These are phyloP conservation scores for Pythium rhizo-oryzae DNA, from an alignment of 352 stramenopile genomes.

Conservation along the genomic window DNA sequence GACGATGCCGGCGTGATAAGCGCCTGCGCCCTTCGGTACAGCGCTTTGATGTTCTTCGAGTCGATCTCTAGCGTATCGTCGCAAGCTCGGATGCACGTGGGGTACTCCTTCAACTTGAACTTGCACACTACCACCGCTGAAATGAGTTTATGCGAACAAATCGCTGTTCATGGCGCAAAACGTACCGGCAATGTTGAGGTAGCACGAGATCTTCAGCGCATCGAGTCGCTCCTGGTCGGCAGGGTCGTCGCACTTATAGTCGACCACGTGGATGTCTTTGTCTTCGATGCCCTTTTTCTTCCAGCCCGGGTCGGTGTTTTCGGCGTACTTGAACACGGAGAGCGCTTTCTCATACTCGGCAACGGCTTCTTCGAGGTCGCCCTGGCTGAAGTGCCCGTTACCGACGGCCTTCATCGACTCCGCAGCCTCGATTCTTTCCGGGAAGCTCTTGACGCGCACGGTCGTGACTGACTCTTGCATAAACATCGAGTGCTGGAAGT, in stretches of 20 bases:
- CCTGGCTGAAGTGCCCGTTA: constrained; percentile 58
- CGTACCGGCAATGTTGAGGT: constrained; percentile 81
- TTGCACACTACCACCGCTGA: constrained; percentile 53
- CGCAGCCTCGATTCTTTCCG: constrained; percentile 55
- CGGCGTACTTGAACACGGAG: constrained; percentile 80
- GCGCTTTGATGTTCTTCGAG: constrained; percentile 69
- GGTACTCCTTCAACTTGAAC: constrained; percentile 76
- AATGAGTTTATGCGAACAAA: background rate
- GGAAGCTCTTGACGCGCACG: constrained; percentile 46
- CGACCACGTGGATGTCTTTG: constrained; percentile 59
- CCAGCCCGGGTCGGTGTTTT: constrained; percentile 81
- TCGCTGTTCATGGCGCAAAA: background rate
- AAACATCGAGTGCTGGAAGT: constrained; percentile 89
- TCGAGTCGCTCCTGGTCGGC: constrained; percentile 51
- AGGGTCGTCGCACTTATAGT: constrained; percentile 53
- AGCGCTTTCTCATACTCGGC: constrained; percentile 86
- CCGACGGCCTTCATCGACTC: constrained; percentile 70
- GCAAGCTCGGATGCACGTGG: constrained; percentile 62
- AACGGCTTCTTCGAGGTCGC: constrained; percentile 66
- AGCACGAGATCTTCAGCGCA: constrained; percentile 68
- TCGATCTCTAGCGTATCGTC: constrained; percentile 72
- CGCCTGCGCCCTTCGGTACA: constrained; percentile 74
- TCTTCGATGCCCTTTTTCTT: constrained; percentile 90
- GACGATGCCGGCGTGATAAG: constrained; percentile 77
- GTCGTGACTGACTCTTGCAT: constrained; percentile 77